phyloP scores from a whole-genome alignment of 208 protist genomes.

The Leishmania lainsoni region DNA sequence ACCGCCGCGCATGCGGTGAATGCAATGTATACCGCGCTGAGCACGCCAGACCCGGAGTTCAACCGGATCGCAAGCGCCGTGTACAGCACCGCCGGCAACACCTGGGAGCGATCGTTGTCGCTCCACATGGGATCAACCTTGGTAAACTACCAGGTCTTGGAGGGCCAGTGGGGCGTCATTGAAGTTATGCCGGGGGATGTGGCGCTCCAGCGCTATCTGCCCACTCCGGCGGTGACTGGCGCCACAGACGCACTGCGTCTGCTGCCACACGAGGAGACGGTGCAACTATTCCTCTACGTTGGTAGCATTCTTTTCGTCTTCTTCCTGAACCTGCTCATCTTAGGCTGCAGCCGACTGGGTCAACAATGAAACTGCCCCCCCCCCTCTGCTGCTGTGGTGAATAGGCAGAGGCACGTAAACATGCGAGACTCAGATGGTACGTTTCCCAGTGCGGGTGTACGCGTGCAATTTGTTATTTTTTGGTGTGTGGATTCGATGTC shows the following conservation, averaged over 20 bases:
- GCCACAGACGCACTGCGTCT: conserved; percentile 58
- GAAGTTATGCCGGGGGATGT: conserved; percentile 51
- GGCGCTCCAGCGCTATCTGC: conserved; percentile 51
- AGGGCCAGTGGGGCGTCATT: conserved; percentile 53
- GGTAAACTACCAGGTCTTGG: conserved; percentile 54
- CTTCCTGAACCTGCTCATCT: conserved; percentile 58
- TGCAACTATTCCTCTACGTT: conserved; percentile 56
- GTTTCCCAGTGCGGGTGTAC: background rate
- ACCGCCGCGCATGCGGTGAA: conserved; percentile 9
- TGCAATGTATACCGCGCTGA: conserved; percentile 35
- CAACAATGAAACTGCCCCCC: background rate
- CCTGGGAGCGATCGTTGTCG: conserved; percentile 37
- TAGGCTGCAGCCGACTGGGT: conserved; percentile 54
- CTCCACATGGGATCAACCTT: conserved; percentile 34
- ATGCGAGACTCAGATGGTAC: background rate
- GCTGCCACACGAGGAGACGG: conserved; percentile 44
- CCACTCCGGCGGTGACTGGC: conserved; percentile 45
- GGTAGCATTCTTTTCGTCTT: conserved; percentile 46
- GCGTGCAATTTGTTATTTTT: background rate
- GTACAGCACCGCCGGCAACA: conserved; percentile 28
- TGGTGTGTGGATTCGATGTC: background rate
- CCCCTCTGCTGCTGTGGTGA: background rate
- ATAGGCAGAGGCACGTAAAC: background rate
- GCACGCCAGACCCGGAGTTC: conserved; percentile 41
- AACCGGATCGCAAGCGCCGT: conserved; percentile 38